Evolutionary conservation across 163 green algal genomes (phyloP), one percentile per base, ranked within the genome.

Genomic region (Scenedesmus sp.): DNA sequence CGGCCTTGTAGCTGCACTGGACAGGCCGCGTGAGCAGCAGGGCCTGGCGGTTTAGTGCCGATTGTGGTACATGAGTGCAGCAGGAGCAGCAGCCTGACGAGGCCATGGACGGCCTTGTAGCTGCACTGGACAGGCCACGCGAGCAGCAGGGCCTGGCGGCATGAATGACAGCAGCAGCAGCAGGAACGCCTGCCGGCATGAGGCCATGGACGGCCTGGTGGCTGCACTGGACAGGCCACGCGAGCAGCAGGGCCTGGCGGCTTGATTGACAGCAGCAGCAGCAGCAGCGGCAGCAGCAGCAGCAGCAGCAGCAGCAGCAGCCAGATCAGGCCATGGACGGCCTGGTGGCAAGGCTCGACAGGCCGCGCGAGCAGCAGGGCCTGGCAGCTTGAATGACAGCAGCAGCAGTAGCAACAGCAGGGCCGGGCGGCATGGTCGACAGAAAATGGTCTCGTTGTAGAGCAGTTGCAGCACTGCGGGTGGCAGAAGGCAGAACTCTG

Each of bases 11-110:
- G 52, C 34, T 9, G 20, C 10, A 6, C 79, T 91, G 87, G 87
- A 91, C 74, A 73, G 26, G 74, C 74, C 70, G n/a, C 67, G 20
- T 7, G 46, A 90, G 64, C 85, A 82, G 85, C 66, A 88, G 66
- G 66, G 66, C 16, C 66, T 83, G 1, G 26, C 74, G 20, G 74
- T 1, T 23, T 83, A 26, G 26, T 18, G 64, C 2, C 34, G 34
- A 0, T 46, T 46, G 34, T 0, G 34, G 34, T 1, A 46, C 34
- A 46, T 0, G 0, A 46, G 0, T 1, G 81, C 26, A 67, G 82
- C 79, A 85, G n/a, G 6, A 85, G 79, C n/a, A 83, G 74, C 74
- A 83, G 16, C 8, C 73, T 1, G 73, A 8, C 0, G 18, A 12
- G 76, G 55, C 8, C 0, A 57, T 16, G n/a, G 76, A 5, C 26